These are phyloP conservation scores for Hypoxylon subgilvum DNA, from an alignment of 495 filamentous ascomycete genomes.

Conservation along the genomic window DNA sequence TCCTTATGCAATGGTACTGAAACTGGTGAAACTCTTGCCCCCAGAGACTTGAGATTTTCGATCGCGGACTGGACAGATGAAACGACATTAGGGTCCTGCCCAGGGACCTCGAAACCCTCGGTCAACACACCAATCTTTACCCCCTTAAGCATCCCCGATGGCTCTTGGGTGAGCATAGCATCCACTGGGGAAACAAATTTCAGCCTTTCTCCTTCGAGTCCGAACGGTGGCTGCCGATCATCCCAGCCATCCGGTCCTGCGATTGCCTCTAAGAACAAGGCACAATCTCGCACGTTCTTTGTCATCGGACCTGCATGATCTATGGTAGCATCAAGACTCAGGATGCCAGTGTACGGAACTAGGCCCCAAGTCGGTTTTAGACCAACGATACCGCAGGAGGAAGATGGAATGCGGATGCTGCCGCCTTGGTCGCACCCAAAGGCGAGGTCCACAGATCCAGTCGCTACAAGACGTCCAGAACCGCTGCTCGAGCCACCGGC, in stretches of 20 bases:
- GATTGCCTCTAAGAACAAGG: slow-evolving; percentile 58
- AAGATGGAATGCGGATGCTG: slow-evolving; percentile 62
- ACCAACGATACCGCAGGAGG: slow-evolving; percentile 55
- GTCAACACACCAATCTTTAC: slow-evolving; percentile 59
- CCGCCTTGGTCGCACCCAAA: slow-evolving; percentile 69
- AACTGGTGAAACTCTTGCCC: slow-evolving; percentile 58
- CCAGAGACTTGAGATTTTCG: slow-evolving; percentile 55
- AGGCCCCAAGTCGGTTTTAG: slow-evolving; percentile 58
- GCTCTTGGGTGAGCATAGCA: slow-evolving; percentile 14
- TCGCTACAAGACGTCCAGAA: slow-evolving; percentile 60
- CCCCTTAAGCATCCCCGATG: slow-evolving; percentile 48
- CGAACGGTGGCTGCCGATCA: slow-evolving; percentile 54
- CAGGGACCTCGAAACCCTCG: slow-evolving; percentile 55
- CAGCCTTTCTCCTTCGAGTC: slow-evolving; percentile 48
- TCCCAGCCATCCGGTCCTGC: slow-evolving; percentile 64
- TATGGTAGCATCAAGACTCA: slow-evolving; percentile 53
- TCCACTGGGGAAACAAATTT: slow-evolving; percentile 41
- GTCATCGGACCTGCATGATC: slow-evolving; percentile 60
- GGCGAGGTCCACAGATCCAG: slow-evolving; percentile 58
- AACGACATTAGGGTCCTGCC: slow-evolving; percentile 52
- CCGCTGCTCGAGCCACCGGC: slow-evolving; percentile 65
- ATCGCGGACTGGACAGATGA: slow-evolving; percentile 51
- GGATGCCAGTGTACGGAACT: slow-evolving; percentile 57
- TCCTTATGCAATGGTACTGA: slow-evolving; percentile 59
- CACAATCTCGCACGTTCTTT: slow-evolving; percentile 56